phyloP scores from a whole-genome alignment of 495 filamentous ascomycete species.

The Elasticomyces elasticus region DNA sequence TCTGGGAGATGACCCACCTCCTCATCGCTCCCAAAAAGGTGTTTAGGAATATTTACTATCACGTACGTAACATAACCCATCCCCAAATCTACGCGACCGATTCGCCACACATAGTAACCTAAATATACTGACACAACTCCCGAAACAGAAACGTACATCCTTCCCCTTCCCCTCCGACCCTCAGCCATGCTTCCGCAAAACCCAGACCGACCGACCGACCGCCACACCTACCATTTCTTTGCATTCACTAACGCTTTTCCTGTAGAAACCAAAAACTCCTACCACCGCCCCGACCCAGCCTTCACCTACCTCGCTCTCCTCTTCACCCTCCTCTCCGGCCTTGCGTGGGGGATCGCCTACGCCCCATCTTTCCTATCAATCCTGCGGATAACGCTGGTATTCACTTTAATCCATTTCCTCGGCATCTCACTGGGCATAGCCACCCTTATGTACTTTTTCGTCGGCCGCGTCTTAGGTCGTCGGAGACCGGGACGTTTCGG shows the following conservation, averaged over 20 bases:
- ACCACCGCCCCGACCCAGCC: slow-evolving; percentile 65
- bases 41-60: slow-evolving; percentile 67
- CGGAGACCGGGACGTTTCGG: slow-evolving; percentile 49
- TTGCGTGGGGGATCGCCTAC: slow-evolving; percentile 67
- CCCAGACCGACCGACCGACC: background rate
- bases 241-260: background rate
- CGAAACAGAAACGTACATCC: slow-evolving; percentile 47
- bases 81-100: background rate
- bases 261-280: slow-evolving; percentile 66
- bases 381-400: slow-evolving; percentile 51
- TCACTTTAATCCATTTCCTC: slow-evolving; percentile 62
- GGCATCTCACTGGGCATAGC: slow-evolving; percentile 50
- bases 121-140: slow-evolving; percentile 13
- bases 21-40: slow-evolving; percentile 69
- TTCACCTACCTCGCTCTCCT: slow-evolving; percentile 69
- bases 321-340: slow-evolving; percentile 61
- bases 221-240: too few relatives aligned
- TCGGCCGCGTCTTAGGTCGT: slow-evolving; percentile 54
- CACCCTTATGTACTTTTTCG: slow-evolving; percentile 53
- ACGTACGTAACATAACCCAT: slow-evolving; percentile 50
- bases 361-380: slow-evolving; percentile 44
- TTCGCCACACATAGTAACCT: background rate
- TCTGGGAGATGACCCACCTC: slow-evolving; percentile 69
- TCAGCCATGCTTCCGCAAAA: too few relatives aligned
- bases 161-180: slow-evolving; percentile 15